Evolutionary conservation across 192 early-diverging fungal genomes (phyloP).

Genomic region (Linnemannia zychae): DNA sequence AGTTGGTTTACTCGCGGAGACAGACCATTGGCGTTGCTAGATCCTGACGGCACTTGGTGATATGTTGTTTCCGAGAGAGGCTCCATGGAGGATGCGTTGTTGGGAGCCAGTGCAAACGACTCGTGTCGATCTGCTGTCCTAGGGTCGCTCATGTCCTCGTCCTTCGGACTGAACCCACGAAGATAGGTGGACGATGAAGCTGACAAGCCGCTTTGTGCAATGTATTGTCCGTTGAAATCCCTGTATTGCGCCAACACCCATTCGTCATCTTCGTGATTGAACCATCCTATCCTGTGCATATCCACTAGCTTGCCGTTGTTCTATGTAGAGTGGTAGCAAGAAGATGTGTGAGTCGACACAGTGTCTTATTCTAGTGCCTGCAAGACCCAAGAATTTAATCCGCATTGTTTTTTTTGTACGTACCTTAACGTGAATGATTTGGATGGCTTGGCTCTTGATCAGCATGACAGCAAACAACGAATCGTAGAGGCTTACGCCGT

Average conservation of each 20-base stretch:
- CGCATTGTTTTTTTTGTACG: neutral
- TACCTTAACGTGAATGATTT: conserved; percentile 75
- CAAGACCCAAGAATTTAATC: conserved; percentile 6
- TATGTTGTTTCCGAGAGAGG: conserved; percentile 39
- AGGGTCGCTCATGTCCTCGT: conserved; percentile 35
- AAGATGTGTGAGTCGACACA: neutral
- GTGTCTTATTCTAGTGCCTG: neutral
- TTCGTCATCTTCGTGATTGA: conserved; percentile 75
- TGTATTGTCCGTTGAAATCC: conserved; percentile 60
- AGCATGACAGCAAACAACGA: conserved; percentile 75
- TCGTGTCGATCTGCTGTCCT: conserved; percentile 20
- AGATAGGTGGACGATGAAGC: conserved; percentile 29
- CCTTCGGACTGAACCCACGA: conserved; percentile 31
- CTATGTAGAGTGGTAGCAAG: conserved; percentile 31
- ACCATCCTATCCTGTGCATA: conserved; percentile 72
- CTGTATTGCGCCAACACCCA: conserved; percentile 61
- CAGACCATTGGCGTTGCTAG: neutral
- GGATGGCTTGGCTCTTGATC: conserved; percentile 79
- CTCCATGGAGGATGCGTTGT: conserved; percentile 12
- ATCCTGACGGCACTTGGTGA: conserved; percentile 34
- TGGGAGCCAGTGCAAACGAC: conserved; percentile 18
- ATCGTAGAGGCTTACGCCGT: conserved; percentile 75
- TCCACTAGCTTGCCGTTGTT: conserved; percentile 68
- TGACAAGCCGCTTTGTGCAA: conserved; percentile 23
- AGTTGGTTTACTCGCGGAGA: conserved; percentile 9